Conservation (phyloP, 2,329 filamentous ascomycete species). For the Pestalotiopsis sp. region DNA sequence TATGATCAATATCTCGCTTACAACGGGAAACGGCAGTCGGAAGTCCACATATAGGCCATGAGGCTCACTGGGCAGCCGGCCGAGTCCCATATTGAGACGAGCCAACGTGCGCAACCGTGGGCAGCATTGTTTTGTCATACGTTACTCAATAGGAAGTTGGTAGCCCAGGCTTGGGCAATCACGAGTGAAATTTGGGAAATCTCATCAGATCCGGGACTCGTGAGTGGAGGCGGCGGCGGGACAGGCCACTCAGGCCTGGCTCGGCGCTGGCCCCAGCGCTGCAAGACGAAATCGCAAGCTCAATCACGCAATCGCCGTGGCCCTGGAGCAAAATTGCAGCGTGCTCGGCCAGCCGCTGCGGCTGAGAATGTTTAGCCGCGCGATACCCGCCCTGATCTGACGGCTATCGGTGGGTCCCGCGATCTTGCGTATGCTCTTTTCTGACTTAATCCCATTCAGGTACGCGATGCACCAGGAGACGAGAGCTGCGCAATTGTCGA, state of each 20-base stretch:
- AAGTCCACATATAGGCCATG: background rate
- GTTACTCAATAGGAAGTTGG: slow-evolving; percentile 8
- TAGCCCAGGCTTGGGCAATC: background rate
- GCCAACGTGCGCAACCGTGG: background rate
- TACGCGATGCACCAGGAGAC: background rate
- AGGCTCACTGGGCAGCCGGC: background rate
- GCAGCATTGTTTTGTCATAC: background rate
- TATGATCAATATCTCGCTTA: background rate
- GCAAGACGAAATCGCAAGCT: slow-evolving; percentile 8
- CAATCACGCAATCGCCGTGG: slow-evolving; percentile 8
- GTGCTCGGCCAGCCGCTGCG: slow-evolving; percentile 9
- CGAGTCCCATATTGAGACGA: background rate
- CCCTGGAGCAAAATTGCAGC: background rate
- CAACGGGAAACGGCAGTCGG: background rate
- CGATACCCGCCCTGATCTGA: slow-evolving; percentile 1
- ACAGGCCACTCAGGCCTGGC: background rate
- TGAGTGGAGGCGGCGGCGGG: background rate
- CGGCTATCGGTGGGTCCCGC: slow-evolving; percentile 7
- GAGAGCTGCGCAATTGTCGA: background rate
- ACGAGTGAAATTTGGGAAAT: slow-evolving; percentile 3
- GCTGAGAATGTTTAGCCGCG: slow-evolving; percentile 13
- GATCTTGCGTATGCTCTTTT: background rate
- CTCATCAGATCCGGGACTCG: background rate
- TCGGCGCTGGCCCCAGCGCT: slow-evolving; percentile 3
- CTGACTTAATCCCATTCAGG: background rate